Base-by-base conservation (phyloP, 2,329 filamentous ascomycete genomes). In the Fusarium clavum region DNA sequence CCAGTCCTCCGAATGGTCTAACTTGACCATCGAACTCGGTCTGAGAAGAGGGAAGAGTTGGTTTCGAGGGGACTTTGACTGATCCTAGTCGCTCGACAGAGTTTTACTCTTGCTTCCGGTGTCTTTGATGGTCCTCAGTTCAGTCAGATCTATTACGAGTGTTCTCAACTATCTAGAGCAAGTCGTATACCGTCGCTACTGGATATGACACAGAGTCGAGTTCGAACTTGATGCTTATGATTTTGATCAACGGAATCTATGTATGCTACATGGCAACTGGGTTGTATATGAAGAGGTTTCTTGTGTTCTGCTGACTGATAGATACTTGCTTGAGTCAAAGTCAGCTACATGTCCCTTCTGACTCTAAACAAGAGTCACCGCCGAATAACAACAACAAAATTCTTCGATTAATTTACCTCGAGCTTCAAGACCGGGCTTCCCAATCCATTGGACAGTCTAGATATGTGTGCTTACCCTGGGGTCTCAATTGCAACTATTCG, bases 1-100 rank as follows among this genome's bases (percentile, higher is more conserved):
- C 46, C 43, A 48, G 52, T 45, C 40, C 38, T 53, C 52, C 48
- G 32, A 20, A 58, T 68, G 67, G 59, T 40, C 68, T 69, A 51
- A 68, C 55, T 43, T 25, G 29, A 29, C 22, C 44, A 34, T 52
- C 34, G 8, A n/a, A 8, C 16, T 44, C 16, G 41, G 22, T 44
- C 20, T 27, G 24, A 40, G 25, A 43, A 53, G 18, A 29, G 34
- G 34, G 24, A 41, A 51, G 24, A 29, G 10, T 22, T 12, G n/a
- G 27, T 29, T 53, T 27, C 7, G 12, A 20, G n/a, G 41, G 13
- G 16, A 14, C 32, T n/a, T 27, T 24, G 32, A 14, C 32, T 12
- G 14, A 40, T 52, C 12, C 20, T 13, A 7, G 16, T 5, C 10
- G 1, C 18, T 24, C 8, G 38, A 25, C 18, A 32, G 14, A 52